phyloP scores from a whole-genome alignment of 1,139 yeast genomes.

The Yamadazyma atlantica region DNA sequence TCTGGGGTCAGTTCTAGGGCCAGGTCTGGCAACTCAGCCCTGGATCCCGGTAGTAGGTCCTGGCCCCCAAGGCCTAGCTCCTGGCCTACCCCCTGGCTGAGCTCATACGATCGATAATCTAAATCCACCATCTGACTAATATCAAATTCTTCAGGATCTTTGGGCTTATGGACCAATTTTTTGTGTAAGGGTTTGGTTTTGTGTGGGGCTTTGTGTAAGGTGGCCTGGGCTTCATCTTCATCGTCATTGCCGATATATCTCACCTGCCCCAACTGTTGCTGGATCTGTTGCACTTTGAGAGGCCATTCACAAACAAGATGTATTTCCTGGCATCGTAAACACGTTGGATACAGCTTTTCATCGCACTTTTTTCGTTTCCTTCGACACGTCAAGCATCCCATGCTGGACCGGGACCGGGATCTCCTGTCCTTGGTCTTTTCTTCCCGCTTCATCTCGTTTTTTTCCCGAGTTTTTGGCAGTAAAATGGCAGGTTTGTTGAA shows the following conservation, averaged over 20 bases:
- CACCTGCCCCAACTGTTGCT: slow-evolving; percentile 25
- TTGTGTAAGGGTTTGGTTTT: no score
- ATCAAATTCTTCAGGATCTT: not conserved
- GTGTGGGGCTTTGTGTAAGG: not conserved
- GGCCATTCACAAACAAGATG: slow-evolving; percentile 36
- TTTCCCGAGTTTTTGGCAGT: slow-evolving; percentile 2
- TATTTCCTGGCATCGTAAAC: slow-evolving; percentile 30
- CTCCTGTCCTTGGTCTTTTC: slow-evolving; percentile 8
- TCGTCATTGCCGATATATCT: slow-evolving; percentile 23
- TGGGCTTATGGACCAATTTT: no score
- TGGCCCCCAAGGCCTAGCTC: no score
- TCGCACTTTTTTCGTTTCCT: slow-evolving; percentile 43
- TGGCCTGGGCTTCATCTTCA: not conserved
- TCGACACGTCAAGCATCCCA: slow-evolving; percentile 44
- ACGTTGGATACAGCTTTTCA: slow-evolving; percentile 35
- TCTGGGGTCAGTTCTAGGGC: not conserved
- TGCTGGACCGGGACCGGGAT: slow-evolving; percentile 26
- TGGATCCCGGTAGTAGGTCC: no score
- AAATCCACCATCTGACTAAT: not conserved
- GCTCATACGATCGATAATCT: not conserved
- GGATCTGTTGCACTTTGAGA: slow-evolving; percentile 24
- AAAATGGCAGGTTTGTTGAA: no score
- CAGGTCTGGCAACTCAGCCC: not conserved
- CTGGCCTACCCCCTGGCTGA: no score
- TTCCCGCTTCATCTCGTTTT: slow-evolving; percentile 4